Evolutionary conservation across 176 grass and related monocot species (phyloP).

Genomic region (Stipa capillata): DNA sequence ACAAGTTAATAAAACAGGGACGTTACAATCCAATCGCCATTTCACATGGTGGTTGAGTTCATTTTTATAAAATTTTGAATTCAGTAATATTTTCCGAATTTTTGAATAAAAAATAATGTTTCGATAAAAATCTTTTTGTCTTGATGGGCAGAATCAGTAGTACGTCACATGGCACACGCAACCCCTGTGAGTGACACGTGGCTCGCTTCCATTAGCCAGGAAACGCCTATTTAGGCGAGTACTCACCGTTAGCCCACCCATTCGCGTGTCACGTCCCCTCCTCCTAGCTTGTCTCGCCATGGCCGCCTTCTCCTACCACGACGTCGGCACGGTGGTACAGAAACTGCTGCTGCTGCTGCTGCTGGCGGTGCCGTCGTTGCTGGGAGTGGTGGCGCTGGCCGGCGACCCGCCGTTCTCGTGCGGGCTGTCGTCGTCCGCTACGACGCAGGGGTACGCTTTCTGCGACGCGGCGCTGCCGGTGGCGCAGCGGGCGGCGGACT

Average conservation of each 20-base stretch:
- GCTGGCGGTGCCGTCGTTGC: background rate
- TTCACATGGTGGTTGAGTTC: no score
- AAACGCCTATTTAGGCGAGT: background rate
- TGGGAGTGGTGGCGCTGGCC: background rate
- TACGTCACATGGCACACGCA: background rate
- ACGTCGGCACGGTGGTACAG: background rate
- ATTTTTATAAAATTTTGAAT: no score
- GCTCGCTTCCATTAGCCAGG: background rate
- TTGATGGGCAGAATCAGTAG: no score
- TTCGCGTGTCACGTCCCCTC: background rate
- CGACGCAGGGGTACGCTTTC: conserved; percentile 8
- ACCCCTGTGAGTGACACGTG: background rate
- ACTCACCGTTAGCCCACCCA: background rate
- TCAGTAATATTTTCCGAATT: no score
- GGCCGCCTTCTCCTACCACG: background rate
- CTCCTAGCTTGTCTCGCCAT: background rate
- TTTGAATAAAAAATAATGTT: no score
- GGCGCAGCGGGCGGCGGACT: conserved; percentile 37
- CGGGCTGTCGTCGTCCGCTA: conserved; percentile 1
- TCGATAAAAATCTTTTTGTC: no score
- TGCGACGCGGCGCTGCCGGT: conserved; percentile 27
- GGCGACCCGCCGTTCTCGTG: conserved; percentile 41
- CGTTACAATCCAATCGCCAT: no score
- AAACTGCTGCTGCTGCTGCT: background rate
- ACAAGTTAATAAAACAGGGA: no score